Base-by-base conservation (phyloP, 352 stramenopile genomes). In the Globisporangium paroecandrum region DNA sequence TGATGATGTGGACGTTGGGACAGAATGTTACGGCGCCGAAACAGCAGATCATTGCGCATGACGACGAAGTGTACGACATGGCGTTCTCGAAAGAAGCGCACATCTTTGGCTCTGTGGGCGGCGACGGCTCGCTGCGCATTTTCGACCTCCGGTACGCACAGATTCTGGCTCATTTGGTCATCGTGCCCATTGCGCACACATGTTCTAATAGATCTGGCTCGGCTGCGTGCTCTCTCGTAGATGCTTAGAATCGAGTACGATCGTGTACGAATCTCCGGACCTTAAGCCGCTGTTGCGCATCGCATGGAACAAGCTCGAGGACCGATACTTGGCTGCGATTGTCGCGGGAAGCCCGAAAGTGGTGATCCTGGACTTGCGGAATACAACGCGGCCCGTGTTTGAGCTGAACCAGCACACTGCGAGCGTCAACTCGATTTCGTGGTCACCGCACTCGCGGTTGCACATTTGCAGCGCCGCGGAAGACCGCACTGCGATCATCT, bases 41-140 rank as follows among this genome's bases (percentile, higher is more conserved):
- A 66, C 98, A 98, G 47, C 96, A 99, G 83, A 95, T 99, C 60
- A 98, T 99, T 70, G 95, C 98, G 12, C 98, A 99, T 73, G 98
- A 99, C 69, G 94, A 96, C 47, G 98, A 99, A 78, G 98, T 99
- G 3, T 99, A 98, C 75, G 97, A 99, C 80, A 93, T 99, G 25
- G 92, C 96, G 13, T 99, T 99, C 67, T 97, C 95, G 4, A 83
- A 72, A 25, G 84, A 96, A 20, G 95, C 97, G 24, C 90, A 99
- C 69, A 87, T 98, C 1, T 99, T 99, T 78, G 97, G 93, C 3
- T 98, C 93, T 0, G 97, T 99, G 1, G 97, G 97, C 8, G 97
- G 93, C 4, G 98, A 99, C 70, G 97, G 97, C 20, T 98, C 91
- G 22, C 79, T 99, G 7, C 91, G 97, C 3, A 85, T 99, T 55